Evolutionary conservation across 2,329 filamentous ascomycete species (phyloP).

Genomic region (Pseudogymnoascus sp.): DNA sequence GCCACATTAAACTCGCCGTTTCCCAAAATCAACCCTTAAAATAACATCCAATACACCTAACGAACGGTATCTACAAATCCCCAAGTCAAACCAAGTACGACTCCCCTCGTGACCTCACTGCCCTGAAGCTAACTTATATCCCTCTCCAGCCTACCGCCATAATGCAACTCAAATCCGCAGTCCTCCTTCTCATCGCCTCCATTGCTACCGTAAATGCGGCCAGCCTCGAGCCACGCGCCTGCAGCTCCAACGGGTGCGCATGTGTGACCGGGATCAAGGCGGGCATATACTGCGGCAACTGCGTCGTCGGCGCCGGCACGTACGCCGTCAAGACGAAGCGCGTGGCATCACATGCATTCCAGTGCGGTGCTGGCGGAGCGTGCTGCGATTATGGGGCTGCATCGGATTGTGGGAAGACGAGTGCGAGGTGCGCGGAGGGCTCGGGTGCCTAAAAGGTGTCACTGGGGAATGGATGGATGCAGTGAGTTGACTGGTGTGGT

Average conservation of each 20-base stretch:
- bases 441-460: not conserved
- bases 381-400: conserved; percentile 15
- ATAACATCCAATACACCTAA: not conserved
- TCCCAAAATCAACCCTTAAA: not conserved
- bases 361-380: conserved; percentile 19
- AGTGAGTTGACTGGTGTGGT: not conserved
- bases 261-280: conserved; percentile 18
- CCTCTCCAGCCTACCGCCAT: not conserved
- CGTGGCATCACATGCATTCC: conserved; percentile 17
- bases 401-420: not conserved
- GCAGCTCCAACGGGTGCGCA: conserved; percentile 18
- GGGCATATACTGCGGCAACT: conserved; percentile 21
- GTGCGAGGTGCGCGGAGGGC: not conserved
- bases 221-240: conserved; percentile 13
- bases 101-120: not conserved
- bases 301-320: conserved; percentile 19
- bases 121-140: not conserved
- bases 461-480: not conserved
- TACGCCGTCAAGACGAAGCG: conserved; percentile 21
- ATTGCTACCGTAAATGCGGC: not conserved
- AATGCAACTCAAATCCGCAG: not conserved
- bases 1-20: not conserved
- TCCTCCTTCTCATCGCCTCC: not conserved
- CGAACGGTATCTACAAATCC: not conserved
- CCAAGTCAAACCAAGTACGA: not conserved